Evolutionary conservation across 805 yeast species (phyloP).

Genomic region (Metschnikowia aberdeeniae): DNA sequence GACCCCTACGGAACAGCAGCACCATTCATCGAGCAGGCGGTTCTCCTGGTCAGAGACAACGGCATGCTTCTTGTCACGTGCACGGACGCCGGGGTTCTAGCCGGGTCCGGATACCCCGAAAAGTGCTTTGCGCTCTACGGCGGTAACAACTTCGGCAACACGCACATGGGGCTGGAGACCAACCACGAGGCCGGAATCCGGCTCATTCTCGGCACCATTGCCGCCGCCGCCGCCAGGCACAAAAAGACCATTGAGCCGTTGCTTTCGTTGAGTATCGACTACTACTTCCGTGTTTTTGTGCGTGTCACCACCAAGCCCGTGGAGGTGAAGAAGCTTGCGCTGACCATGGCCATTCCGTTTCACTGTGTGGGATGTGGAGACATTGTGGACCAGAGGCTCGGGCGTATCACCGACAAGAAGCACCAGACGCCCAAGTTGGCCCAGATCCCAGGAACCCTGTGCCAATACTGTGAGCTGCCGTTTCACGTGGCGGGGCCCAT

Average conservation of each 20-base stretch:
- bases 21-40: slow-evolving; percentile 90
- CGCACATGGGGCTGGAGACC: slow-evolving; percentile 52
- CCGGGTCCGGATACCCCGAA: slow-evolving; percentile 95
- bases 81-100: slow-evolving; percentile 92
- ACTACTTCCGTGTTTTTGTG: slow-evolving; percentile 83
- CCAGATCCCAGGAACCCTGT: slow-evolving; percentile 57
- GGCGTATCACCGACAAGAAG: slow-evolving; percentile 50
- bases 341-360: slow-evolving; percentile 72
- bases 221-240: slow-evolving; percentile 83
- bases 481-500: slow-evolving; percentile 92
- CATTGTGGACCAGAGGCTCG: slow-evolving; percentile 67
- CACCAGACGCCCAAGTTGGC: slow-evolving; percentile 53
- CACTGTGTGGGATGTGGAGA: slow-evolving; percentile 88
- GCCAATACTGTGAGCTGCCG: slow-evolving; percentile 65
- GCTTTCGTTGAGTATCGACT: slow-evolving; percentile 82
- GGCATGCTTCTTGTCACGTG: slow-evolving; percentile 90
- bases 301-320: slow-evolving; percentile 74
- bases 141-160: slow-evolving; percentile 76
- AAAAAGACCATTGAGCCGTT: slow-evolving; percentile 85
- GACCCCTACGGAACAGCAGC: slow-evolving; percentile 98
- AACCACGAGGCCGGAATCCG: slow-evolving; percentile 93
- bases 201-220: slow-evolving; percentile 71
- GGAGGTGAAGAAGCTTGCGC: slow-evolving; percentile 73
- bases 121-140: slow-evolving; percentile 95
- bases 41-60: slow-evolving; percentile 76